phyloP scores from a whole-genome alignment of 768 basidiomycete genomes.

The Phaffia tasmanica region DNA sequence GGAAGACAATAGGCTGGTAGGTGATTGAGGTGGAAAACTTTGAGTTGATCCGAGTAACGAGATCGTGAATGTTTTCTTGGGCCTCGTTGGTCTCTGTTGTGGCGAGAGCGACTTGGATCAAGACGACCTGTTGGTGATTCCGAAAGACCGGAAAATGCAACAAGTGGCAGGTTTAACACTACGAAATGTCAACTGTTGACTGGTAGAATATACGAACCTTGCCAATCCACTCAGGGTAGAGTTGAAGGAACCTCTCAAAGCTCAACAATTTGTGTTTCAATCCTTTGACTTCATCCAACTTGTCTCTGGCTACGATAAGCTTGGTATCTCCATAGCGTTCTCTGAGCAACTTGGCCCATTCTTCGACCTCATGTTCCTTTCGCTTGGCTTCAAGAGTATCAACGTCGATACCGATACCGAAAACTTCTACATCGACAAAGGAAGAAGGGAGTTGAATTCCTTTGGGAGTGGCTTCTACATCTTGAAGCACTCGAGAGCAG shows the following conservation, averaged over 20 bases:
- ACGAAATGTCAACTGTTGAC: background rate
- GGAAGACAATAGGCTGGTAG: slow-evolving; percentile 75
- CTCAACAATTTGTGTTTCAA: slow-evolving; percentile 73
- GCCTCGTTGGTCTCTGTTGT: slow-evolving; percentile 66
- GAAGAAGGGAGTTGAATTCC: slow-evolving; percentile 55
- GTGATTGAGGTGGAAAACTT: slow-evolving; percentile 64
- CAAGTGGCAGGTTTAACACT: background rate
- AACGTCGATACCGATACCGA: slow-evolving; percentile 83
- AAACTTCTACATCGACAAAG: slow-evolving; percentile 67
- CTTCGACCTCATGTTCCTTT: slow-evolving; percentile 59
- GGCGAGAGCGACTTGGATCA: slow-evolving; percentile 77
- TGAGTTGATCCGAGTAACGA: slow-evolving; percentile 69
- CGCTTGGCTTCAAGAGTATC: slow-evolving; percentile 54
- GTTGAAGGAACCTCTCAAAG: slow-evolving; percentile 69
- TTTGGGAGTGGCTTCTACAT: slow-evolving; percentile 69
- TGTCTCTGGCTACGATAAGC: slow-evolving; percentile 76
- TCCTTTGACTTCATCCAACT: slow-evolving; percentile 77
- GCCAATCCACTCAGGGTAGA: slow-evolving; percentile 65
- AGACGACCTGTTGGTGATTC: slow-evolving; percentile 47
- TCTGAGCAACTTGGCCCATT: slow-evolving; percentile 68
- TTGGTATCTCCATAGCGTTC: slow-evolving; percentile 78
- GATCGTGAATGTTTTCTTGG: slow-evolving; percentile 60
- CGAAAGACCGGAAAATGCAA: too few species aligned
- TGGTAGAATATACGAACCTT: slow-evolving; percentile 43
- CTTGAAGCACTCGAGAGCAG: slow-evolving; percentile 58